These are phyloP conservation scores for Xanthoconium purpureum DNA, from an alignment of 768 basidiomycete genomes.

Conservation along the genomic window DNA sequence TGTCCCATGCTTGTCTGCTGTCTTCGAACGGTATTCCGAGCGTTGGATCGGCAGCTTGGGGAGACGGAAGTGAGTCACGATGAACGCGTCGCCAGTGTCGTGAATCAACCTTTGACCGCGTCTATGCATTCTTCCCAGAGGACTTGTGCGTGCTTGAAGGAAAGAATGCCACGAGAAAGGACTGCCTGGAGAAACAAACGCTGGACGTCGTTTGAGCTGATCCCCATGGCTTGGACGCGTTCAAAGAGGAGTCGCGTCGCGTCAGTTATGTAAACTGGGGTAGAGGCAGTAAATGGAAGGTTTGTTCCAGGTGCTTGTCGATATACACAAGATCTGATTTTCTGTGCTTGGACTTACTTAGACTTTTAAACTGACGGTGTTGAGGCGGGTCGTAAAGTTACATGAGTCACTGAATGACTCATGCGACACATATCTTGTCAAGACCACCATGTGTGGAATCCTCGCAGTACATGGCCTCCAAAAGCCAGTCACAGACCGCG, in stretches of 20 bases:
- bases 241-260: constrained; percentile 1
- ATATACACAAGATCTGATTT: no score
- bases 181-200: constrained; percentile 78
- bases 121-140: constrained; percentile 68
- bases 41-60: constrained; percentile 50
- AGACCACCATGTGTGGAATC: constrained; percentile 84
- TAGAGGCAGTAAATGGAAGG: no score
- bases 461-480: constrained; percentile 79
- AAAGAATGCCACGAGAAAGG: constrained; percentile 65
- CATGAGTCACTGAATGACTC: not conserved
- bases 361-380: not conserved
- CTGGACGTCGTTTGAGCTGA: constrained; percentile 59
- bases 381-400: not conserved
- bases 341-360: no score
- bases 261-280: not conserved
- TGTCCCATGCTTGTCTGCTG: constrained; percentile 51
- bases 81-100: not conserved
- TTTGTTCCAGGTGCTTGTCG: no score
- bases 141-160: constrained; percentile 58
- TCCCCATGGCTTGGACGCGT: constrained; percentile 32
- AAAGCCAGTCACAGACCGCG: constrained; percentile 64
- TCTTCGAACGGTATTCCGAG: constrained; percentile 45
- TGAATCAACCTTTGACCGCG: constrained; percentile 58
- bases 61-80: constrained; percentile 1
- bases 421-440: not conserved